Evolutionary conservation across 1,139 yeast species (phyloP).

Genomic region (Hemisphaericaspora xylofermentans): DNA sequence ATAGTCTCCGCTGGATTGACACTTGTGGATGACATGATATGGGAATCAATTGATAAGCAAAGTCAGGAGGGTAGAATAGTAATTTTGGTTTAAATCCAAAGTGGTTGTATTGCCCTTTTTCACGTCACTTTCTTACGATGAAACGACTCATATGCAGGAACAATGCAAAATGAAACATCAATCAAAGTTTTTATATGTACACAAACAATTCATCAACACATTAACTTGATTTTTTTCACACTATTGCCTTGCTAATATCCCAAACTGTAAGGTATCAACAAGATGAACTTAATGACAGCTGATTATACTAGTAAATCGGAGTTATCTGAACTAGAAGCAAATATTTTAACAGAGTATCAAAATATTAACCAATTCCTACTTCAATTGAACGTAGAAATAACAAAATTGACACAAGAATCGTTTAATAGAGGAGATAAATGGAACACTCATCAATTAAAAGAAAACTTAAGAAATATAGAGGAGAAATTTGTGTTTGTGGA

Average conservation of each 20-base stretch:
- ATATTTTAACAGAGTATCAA: slow-evolving; percentile 49
- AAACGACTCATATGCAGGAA: slow-evolving; percentile 1
- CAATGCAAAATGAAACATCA: neutral
- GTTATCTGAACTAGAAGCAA: slow-evolving; percentile 38
- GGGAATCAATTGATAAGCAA: slow-evolving; percentile 4
- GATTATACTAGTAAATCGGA: slow-evolving; percentile 33
- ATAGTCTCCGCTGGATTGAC: slow-evolving; percentile 8
- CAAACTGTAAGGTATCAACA: neutral
- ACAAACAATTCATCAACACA: too few species aligned
- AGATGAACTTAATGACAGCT: slow-evolving; percentile 8
- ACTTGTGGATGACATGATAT: slow-evolving; percentile 4
- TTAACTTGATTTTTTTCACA: too few species aligned
- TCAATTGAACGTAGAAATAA: slow-evolving; percentile 33
- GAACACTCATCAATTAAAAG: slow-evolving; percentile 34
- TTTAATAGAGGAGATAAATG: slow-evolving; percentile 10
- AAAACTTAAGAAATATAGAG: slow-evolving; percentile 57
- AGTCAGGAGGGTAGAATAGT: neutral
- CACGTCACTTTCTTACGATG: neutral
- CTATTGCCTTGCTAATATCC: too few species aligned
- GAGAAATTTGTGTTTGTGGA: slow-evolving; percentile 63
- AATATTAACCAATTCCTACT: slow-evolving; percentile 42
- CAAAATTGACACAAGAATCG: slow-evolving; percentile 24
- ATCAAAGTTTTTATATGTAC: too few species aligned
- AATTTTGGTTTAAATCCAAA: neutral
- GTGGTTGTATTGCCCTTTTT: too few species aligned